These are phyloP conservation scores for Luffa aegyptiaca DNA, from an alignment of 306 rosid species.

Conservation along the genomic window DNA sequence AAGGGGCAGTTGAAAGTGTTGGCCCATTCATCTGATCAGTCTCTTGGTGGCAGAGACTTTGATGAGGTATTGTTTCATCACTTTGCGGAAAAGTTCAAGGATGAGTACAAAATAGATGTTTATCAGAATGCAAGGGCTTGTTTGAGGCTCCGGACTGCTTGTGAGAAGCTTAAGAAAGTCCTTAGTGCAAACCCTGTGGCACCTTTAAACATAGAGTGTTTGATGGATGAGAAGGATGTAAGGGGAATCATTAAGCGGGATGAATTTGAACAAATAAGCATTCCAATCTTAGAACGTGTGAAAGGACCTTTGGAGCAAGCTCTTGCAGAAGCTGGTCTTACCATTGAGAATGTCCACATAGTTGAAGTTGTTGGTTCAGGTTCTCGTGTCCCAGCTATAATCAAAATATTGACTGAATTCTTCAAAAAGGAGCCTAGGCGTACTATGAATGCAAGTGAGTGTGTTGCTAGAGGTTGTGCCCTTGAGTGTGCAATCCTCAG, in stretches of 20 bases:
- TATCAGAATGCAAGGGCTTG: conserved; percentile 75
- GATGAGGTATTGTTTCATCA: conserved; percentile 75
- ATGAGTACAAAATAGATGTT: conserved; percentile 79
- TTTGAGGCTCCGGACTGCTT: conserved; percentile 69
- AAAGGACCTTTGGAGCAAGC: conserved; percentile 84
- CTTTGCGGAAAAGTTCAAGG: conserved; percentile 71
- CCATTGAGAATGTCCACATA: conserved; percentile 48
- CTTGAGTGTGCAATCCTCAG: conserved; percentile 92
- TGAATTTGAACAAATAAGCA: conserved; percentile 70
- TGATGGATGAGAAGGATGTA: conserved; percentile 96
- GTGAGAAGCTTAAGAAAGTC: conserved; percentile 89
- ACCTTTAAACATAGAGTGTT: conserved; percentile 84
- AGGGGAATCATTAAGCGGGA: conserved; percentile 81
- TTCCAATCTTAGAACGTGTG: conserved; percentile 84
- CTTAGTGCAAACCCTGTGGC: conserved; percentile 94
- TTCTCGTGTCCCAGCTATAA: conserved; percentile 83
- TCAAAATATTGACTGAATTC: conserved; percentile 73
- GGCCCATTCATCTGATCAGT: conserved; percentile 75
- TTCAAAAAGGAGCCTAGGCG: conserved; percentile 90
- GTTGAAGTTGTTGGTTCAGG: conserved; percentile 97
- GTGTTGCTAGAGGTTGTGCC: conserved; percentile 92
- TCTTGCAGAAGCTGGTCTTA: conserved; percentile 70
- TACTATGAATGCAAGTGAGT: conserved; percentile 95
- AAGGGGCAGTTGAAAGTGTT: conserved; percentile 83
- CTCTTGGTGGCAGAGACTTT: conserved; percentile 92